These are phyloP conservation scores for Hypoxylon rickii DNA, from an alignment of 495 filamentous ascomycete species.

Conservation along the genomic window DNA sequence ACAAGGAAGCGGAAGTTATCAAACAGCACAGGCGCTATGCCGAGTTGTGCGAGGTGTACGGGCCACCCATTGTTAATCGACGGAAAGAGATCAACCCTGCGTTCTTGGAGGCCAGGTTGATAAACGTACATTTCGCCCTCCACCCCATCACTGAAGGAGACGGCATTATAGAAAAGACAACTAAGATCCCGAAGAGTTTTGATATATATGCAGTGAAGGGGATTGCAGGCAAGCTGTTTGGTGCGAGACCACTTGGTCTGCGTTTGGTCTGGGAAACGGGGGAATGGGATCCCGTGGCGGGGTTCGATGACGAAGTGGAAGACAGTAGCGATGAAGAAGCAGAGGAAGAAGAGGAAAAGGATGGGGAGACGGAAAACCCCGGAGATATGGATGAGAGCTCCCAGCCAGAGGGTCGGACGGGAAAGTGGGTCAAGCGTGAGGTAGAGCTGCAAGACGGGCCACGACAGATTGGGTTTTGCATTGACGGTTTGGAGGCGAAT, in stretches of 20 bases:
- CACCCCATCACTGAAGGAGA: constrained; percentile 29
- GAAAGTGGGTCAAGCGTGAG: constrained; percentile 71
- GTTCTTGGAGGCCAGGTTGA: constrained; percentile 72
- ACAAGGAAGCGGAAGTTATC: constrained; percentile 57
- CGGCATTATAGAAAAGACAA: constrained; percentile 27
- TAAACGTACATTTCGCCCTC: constrained; percentile 64
- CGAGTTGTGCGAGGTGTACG: constrained; percentile 74
- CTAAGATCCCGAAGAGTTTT: constrained; percentile 73
- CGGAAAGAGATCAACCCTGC: constrained; percentile 61
- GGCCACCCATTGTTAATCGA: constrained; percentile 63
- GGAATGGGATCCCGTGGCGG: constrained; percentile 77
- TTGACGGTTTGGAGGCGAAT: constrained; percentile 70
- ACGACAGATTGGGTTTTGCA: constrained; percentile 77
- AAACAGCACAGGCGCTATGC: constrained; percentile 68
- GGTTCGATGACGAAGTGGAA: constrained; percentile 63
- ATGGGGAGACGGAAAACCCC: constrained; percentile 13
- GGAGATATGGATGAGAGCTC: constrained; percentile 15
- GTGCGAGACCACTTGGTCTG: constrained; percentile 63
- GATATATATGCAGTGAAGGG: constrained; percentile 82
- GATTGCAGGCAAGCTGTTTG: constrained; percentile 72
- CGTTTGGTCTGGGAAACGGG: constrained; percentile 80
- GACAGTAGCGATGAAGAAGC: constrained; percentile 59
- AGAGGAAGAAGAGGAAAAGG: constrained; percentile 42
- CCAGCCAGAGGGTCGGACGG: constrained; percentile 33
- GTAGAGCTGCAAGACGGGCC: constrained; percentile 82